phyloP scores from a whole-genome alignment of 148 eudicot genomes.

The Oxyria digyna region DNA sequence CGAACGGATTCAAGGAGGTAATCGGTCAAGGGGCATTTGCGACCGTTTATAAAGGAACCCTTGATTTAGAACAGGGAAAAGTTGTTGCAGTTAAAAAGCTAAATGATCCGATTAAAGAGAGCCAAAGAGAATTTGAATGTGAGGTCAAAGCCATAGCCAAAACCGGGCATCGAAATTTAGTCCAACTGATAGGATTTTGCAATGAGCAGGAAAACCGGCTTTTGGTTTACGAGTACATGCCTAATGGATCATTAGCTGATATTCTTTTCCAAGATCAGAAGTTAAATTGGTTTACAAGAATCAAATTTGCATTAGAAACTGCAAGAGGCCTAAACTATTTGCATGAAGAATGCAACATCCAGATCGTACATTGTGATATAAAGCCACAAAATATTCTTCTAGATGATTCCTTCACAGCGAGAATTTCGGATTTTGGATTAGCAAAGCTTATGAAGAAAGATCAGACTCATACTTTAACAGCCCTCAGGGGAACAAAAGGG shows the following conservation, averaged over 20 bases:
- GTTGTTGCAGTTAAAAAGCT: constrained; percentile 21
- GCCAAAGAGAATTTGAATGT: constrained; percentile 20
- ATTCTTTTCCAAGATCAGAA: constrained; percentile 10
- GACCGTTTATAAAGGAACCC: constrained; percentile 20
- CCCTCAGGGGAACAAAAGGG: constrained; percentile 25
- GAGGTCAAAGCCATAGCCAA: constrained; percentile 21
- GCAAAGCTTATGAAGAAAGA: constrained; percentile 26
- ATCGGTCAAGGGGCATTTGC: constrained; percentile 26
- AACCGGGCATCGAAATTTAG: constrained; percentile 25
- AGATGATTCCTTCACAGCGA: constrained; percentile 14
- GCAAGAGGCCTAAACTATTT: constrained; percentile 22
- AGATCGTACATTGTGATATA: constrained; percentile 33
- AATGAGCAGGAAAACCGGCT: constrained; percentile 18
- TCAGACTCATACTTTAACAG: constrained; percentile 20
- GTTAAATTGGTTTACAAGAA: constrained; percentile 17
- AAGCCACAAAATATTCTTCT: constrained; percentile 28
- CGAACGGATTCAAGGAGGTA: constrained; percentile 19
- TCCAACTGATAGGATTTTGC: constrained; percentile 20
- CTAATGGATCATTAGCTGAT: constrained; percentile 21
- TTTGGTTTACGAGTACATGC: constrained; percentile 25
- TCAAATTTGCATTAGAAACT: constrained; percentile 13
- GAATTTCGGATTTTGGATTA: constrained; percentile 26
- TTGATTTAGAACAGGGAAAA: constrained; percentile 1
- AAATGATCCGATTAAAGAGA: background rate
- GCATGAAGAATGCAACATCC: constrained; percentile 29